Percentiles rank a stretch among this genome's conserved stretches.
These are phyloP conservation scores for Pulveroboletus ravenelii DNA, from an alignment of 768 basidiomycete genomes.

Conservation along the genomic window DNA sequence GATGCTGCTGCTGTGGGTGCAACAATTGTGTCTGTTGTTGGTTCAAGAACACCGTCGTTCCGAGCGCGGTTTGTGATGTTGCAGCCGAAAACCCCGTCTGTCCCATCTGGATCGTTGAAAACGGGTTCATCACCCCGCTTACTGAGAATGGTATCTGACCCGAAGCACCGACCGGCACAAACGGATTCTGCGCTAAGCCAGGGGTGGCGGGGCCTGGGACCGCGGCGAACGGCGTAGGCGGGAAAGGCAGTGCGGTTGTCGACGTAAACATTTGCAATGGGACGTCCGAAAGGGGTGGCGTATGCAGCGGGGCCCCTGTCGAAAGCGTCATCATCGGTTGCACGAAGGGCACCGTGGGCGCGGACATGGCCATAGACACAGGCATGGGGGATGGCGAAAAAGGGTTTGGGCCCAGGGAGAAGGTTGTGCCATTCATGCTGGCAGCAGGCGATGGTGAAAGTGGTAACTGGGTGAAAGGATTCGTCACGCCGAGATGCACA, in stretches of 20 bases:
- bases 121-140: constrained; percentile 12
- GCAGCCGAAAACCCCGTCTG: constrained; percentile 17
- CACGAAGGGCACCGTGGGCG: constrained; percentile 5
- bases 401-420: constrained; percentile 9
- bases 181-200: constrained; percentile 21
- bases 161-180: constrained; percentile 3
- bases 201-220: not conserved
- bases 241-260: not conserved
- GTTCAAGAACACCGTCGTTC: constrained; percentile 9
- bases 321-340: constrained; percentile 7
- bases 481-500: constrained; percentile 8
- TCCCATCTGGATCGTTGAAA: constrained; percentile 13
- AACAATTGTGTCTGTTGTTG: constrained; percentile 15
- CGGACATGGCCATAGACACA: constrained; percentile 2
- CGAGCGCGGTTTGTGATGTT: constrained; percentile 29
- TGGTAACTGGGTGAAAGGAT: constrained; percentile 17
- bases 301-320: constrained; percentile 5
- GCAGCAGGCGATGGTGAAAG: not conserved
- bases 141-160: constrained; percentile 25
- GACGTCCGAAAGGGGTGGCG: not conserved
- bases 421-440: not conserved
- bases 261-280: not conserved
- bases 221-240: constrained; percentile 1
- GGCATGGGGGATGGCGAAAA: constrained; percentile 10
- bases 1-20: constrained; percentile 20